These are phyloP conservation scores for Decorospora gaudefroyi DNA, from an alignment of 2,329 filamentous ascomycete species.

Conservation along the genomic window DNA sequence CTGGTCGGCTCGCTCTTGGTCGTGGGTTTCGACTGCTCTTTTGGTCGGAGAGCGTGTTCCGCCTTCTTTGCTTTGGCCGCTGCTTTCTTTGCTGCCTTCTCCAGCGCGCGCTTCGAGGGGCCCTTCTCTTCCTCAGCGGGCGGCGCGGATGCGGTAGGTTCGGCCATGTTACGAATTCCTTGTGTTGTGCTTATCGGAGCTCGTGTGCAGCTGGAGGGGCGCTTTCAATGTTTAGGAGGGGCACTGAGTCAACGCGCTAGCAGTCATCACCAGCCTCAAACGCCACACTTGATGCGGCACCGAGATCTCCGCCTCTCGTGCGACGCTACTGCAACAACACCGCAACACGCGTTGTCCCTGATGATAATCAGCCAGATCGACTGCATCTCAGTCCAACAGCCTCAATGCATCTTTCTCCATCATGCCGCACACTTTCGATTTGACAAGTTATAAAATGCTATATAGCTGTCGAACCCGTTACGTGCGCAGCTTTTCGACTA, in stretches of 20 bases:
- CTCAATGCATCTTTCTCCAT: no score
- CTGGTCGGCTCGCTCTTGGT: conserved; percentile 38
- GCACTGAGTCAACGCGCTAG: conserved; percentile 30
- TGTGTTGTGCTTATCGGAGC: conserved; percentile 10
- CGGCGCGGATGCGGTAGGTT: conserved; percentile 24
- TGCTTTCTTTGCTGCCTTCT: conserved; percentile 57
- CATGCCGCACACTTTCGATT: no score
- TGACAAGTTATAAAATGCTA: no score
- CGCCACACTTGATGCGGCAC: conserved; percentile 12
- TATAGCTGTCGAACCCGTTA: not conserved
- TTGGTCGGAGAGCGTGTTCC: conserved; percentile 49
- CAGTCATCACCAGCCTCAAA: conserved; percentile 18
- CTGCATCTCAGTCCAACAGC: no score
- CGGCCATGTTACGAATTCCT: conserved; percentile 24
- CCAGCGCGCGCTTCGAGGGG: conserved; percentile 55
- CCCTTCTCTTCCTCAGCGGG: conserved; percentile 42
- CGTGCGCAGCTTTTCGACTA: no score
- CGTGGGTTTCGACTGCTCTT: conserved; percentile 42
- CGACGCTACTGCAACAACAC: not conserved
- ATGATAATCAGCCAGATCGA: no score
- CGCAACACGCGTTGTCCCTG: not conserved
- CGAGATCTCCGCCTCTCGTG: not conserved
- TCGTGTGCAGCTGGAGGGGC: conserved; percentile 24
- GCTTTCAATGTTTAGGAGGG: conserved; percentile 24
- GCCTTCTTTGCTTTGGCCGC: conserved; percentile 52